Percentiles rank a stretch among this genome's conserved stretches.
phyloP scores from a whole-genome alignment of 2,329 filamentous ascomycete genomes.

The Helminthosporium solani region DNA sequence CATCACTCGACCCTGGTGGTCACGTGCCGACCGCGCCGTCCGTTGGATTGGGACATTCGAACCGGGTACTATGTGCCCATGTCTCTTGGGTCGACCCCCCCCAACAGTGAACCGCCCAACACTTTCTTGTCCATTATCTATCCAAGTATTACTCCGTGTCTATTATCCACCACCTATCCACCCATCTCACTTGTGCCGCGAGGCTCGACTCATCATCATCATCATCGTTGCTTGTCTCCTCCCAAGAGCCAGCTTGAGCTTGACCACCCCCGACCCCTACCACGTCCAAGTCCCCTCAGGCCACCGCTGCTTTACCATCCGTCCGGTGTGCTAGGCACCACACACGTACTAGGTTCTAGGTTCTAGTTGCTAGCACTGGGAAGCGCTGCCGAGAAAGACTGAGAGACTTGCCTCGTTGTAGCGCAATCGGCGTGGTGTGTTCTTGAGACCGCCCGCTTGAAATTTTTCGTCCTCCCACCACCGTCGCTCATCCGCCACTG shows the following conservation, averaged over 20 bases:
- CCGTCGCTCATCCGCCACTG: not conserved
- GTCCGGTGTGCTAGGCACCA: conserved; percentile 12
- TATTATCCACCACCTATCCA: not conserved
- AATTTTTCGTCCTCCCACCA: not conserved
- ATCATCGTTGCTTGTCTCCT: too few species aligned
- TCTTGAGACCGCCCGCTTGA: conserved; percentile 17
- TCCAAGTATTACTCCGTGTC: not conserved
- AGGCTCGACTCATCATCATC: not conserved
- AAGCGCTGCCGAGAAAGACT: conserved; percentile 2
- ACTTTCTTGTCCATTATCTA: too few species aligned
- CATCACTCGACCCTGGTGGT: too few species aligned
- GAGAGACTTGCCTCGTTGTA: conserved; percentile 20
- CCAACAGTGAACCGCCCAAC: too few species aligned
- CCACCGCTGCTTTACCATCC: conserved; percentile 14
- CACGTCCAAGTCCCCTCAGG: conserved; percentile 3
- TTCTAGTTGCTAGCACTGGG: too few species aligned
- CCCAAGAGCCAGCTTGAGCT: too few species aligned
- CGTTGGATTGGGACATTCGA: too few species aligned
- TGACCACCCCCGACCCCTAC: not conserved
- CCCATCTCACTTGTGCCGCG: not conserved
- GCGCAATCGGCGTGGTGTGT: conserved; percentile 21
- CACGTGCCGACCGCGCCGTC: not conserved
- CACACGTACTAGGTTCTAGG: too few species aligned
- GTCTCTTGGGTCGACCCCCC: too few species aligned
- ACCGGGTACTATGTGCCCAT: too few species aligned